A percentile compares a stretch with the other conserved stretches of the same genome.
Conservation (phyloP, 192 early-diverging fungal species). For the Linnemannia schmuckeri region DNA sequence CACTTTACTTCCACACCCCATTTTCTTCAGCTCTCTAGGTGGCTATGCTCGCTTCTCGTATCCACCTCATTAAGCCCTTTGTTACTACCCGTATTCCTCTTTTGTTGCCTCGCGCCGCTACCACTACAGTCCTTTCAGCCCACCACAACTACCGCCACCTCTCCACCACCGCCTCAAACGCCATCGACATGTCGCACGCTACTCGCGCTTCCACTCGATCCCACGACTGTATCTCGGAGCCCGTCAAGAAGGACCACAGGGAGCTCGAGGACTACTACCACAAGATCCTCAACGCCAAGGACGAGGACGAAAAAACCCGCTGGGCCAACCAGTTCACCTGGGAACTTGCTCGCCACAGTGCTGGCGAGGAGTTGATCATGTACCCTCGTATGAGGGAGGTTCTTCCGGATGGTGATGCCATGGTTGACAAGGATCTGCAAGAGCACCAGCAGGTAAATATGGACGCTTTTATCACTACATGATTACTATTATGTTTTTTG, state of each 20-base stretch:
- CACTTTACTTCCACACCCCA: no score
- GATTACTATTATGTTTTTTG: no score
- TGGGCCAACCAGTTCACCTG: constrained; percentile 44
- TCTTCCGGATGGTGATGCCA: constrained; percentile 39
- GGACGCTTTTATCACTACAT: not conserved
- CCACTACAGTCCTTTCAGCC: no score
- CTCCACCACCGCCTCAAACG: not conserved
- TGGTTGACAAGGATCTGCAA: constrained; percentile 51
- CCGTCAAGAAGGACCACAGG: constrained; percentile 32
- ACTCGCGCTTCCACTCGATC: not conserved
- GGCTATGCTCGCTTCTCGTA: no score
- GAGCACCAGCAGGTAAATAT: constrained; percentile 48
- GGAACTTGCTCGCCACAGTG: constrained; percentile 58
- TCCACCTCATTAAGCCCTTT: no score
- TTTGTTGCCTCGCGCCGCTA: no score
- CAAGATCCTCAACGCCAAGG: constrained; percentile 20
- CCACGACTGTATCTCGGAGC: constrained; percentile 18
- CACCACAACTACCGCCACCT: no score
- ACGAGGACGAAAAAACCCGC: constrained; percentile 31
- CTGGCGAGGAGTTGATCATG: constrained; percentile 57
- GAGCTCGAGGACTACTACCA: constrained; percentile 36
- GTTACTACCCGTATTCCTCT: no score
- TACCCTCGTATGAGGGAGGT: constrained; percentile 56
- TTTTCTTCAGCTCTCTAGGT: no score
- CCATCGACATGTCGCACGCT: not conserved